A percentile compares a stretch with the other conserved stretches of the same genome.
Conservation (phyloP, 2,329 filamentous ascomycete genomes). For the Botrytis deweyae region DNA sequence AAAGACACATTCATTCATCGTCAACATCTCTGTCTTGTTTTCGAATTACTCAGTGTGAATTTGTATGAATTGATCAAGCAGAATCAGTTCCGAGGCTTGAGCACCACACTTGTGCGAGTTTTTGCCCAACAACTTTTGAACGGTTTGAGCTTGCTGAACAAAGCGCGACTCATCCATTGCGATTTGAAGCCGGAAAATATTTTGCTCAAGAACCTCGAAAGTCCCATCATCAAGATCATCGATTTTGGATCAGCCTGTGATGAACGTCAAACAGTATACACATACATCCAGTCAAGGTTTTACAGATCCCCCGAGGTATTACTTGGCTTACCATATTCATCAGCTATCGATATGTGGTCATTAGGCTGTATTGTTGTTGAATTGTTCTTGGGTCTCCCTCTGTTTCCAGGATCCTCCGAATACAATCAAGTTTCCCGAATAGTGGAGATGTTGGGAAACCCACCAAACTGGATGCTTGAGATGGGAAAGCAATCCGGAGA, state of each 20-base stretch:
- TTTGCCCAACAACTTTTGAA: constrained; percentile 97
- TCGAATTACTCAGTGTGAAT: constrained; percentile 95
- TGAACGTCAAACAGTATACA: constrained; percentile 97
- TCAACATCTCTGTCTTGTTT: constrained; percentile 94
- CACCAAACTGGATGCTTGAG: constrained; percentile 98
- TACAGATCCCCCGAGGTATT: constrained; percentile 96
- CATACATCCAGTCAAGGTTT: constrained; percentile 97
- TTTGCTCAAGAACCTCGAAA: constrained; percentile 94
- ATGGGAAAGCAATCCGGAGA: constrained; percentile 97
- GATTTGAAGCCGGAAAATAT: constrained; percentile 99
- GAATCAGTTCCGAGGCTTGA: constrained; percentile 96
- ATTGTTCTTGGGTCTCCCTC: constrained; percentile 86
- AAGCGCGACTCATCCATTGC: constrained; percentile 95
- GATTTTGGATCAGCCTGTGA: constrained; percentile 99
- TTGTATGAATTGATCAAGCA: constrained; percentile 99
- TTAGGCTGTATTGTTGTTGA: constrained; percentile 97
- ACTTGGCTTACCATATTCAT: constrained; percentile 93
- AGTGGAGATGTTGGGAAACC: constrained; percentile 95
- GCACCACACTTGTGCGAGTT: constrained; percentile 93
- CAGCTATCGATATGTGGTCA: constrained; percentile 99
- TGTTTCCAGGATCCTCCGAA: constrained; percentile 96
- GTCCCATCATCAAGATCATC: constrained; percentile 99
- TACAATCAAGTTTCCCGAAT: constrained; percentile 98
- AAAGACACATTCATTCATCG: constrained; percentile 98
- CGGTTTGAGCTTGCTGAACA: constrained; percentile 87